A percentile compares a stretch with the other conserved stretches of the same genome.
phyloP scores from a whole-genome alignment of 257 asterid species.

The Handroanthus guayacan region DNA sequence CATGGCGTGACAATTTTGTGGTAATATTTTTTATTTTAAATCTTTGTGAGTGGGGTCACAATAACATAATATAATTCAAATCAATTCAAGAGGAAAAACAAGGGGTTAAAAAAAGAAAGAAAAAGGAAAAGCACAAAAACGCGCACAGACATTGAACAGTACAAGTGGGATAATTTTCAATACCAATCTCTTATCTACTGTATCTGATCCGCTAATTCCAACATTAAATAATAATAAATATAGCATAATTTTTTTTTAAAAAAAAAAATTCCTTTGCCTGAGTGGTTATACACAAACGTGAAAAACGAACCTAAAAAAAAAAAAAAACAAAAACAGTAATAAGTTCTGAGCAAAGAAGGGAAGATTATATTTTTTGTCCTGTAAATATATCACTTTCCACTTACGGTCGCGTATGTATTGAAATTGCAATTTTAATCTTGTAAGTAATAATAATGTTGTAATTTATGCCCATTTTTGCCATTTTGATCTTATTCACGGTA shows the following conservation, averaged over 20 bases:
- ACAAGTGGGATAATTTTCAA: conserved; percentile 35
- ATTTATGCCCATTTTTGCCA: no score
- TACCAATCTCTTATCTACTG: conserved; percentile 31
- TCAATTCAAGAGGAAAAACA: background rate
- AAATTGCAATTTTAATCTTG: no score
- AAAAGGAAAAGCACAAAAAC: background rate
- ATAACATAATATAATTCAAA: conserved; percentile 18
- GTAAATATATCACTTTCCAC: no score
- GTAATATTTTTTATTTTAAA: conserved; percentile 7
- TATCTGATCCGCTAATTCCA: background rate
- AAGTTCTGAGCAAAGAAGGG: conserved; percentile 27
- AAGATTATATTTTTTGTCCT: no score
- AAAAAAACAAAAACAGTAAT: background rate
- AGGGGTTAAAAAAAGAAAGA: background rate
- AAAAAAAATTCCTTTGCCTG: conserved; percentile 11
- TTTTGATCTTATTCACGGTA: no score
- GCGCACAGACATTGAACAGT: background rate
- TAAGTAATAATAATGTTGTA: no score
- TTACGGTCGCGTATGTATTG: no score
- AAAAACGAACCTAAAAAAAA: background rate
- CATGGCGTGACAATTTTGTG: conserved; percentile 26
- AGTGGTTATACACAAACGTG: conserved; percentile 51
- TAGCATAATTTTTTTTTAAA: no score
- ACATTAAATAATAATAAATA: no score
- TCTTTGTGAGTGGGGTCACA: conserved; percentile 32